Conservation (phyloP, 2,329 filamentous ascomycete species). For the Pseudofabraea citricarpa region DNA sequence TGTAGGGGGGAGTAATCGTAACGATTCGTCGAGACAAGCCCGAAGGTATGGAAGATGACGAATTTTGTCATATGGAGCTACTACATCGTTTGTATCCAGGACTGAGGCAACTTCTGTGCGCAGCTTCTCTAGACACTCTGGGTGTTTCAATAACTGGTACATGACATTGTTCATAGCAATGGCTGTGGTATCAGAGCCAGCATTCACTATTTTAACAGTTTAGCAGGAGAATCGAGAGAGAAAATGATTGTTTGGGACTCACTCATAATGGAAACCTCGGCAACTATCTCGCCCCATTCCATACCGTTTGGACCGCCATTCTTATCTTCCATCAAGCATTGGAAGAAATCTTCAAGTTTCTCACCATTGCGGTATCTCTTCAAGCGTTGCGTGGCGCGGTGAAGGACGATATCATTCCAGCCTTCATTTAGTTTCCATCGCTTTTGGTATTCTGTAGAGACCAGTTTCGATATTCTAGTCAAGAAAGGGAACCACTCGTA, state of each 20-base stretch:
- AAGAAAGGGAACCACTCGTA: slow-evolving; percentile 46
- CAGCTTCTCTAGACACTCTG: slow-evolving; percentile 33
- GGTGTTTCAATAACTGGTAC: slow-evolving; percentile 46
- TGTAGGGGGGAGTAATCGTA: slow-evolving; percentile 40
- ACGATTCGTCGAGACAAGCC: slow-evolving; percentile 45
- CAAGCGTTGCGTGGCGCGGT: slow-evolving; percentile 38
- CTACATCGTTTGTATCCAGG: slow-evolving; percentile 35
- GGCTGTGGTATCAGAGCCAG: slow-evolving; percentile 43
- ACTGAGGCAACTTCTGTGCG: slow-evolving; percentile 41
- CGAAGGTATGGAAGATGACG: slow-evolving; percentile 47
- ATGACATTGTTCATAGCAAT: slow-evolving; percentile 49
- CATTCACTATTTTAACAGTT: slow-evolving; percentile 29
- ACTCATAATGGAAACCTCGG: slow-evolving; percentile 49
- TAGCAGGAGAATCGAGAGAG: background rate
- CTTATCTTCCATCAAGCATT: slow-evolving; percentile 46
- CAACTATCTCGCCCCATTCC: slow-evolving; percentile 53
- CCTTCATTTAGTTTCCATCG: slow-evolving; percentile 34
- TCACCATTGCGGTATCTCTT: slow-evolving; percentile 44
- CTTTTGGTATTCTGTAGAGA: slow-evolving; percentile 36
- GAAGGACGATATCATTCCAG: slow-evolving; percentile 43
- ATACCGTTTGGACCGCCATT: slow-evolving; percentile 36
- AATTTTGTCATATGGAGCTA: slow-evolving; percentile 45
- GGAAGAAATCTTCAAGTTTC: slow-evolving; percentile 55
- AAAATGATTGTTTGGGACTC: slow-evolving; percentile 30
- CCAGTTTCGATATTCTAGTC: slow-evolving; percentile 39